Evolutionary conservation across 495 filamentous ascomycete species (phyloP), one percentile per base, ranked within the genome.

Genomic region (Aspergillus biplanus): DNA sequence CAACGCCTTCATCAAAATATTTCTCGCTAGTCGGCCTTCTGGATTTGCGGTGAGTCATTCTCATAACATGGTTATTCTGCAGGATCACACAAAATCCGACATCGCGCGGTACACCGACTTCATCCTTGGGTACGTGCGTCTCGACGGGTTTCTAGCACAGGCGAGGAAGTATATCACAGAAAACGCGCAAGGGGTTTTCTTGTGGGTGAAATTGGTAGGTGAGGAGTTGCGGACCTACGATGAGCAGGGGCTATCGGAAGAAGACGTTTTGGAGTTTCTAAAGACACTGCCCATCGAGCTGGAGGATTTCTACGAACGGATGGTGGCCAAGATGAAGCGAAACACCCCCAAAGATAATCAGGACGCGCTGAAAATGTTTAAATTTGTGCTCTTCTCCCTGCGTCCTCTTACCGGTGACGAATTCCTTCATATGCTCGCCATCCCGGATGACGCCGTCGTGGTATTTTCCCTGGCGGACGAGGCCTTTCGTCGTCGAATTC

Each of bases 131-230:
- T 9, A 15, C 12, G 12, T 12, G 31, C 33, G 13, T 35, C 32
- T 18, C 8, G 13, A 12, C 16, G 21, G 16, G 15, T 32, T 46
- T 6, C 33, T 55, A 12, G 11, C 31, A n/a, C 12, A 55, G 7
- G 52, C 52, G 33, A 55, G 5, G 1, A 16, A 55, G 15, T 62
- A 55, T 37, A 47, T 63, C 32, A 44, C 50, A 5, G 16, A 50
- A 18, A 63, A 56, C 27, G 61, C 61, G 12, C 39, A 63, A 50
- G 61, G 61, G 2, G 61, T 63, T 0, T 63, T 63, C 27, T 42
- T 63, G 4, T 63, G 61, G 61, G 61, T 63, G 4, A 42, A 52
- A n/a, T 53, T 63, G 9, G 52, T 63, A 8, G 32, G 53, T 18
- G 33, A 15, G 7, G 61, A 63, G 44, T 33, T 63, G 2, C 31